Base-by-base conservation (phyloP, 1,139 yeast species). In the Lodderomyces beijingensis region DNA sequence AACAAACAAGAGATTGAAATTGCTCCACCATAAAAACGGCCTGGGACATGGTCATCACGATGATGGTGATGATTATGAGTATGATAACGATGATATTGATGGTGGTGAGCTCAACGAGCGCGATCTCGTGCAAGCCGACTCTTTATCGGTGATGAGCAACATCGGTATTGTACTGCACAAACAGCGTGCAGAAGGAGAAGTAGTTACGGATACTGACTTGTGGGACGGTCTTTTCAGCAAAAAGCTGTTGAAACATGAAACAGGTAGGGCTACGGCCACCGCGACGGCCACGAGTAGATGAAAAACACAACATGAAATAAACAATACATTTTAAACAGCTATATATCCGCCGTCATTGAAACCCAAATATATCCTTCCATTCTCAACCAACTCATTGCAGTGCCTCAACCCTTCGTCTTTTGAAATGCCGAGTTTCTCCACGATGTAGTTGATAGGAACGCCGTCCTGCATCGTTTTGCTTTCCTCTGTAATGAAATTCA, bases 401-500 rank as follows among this genome's bases (percentile, higher is more conserved):
- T 67, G 63, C 19, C 61, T 55, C 38, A 62, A 57, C 10, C 72
- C 80, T 26, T 65, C 73, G 17, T 66, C 74, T 33, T 63, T 66
- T 20, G 70, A 47, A n/a, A 80, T 44, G 28, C 62, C 64, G 45
- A 81, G 59, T 24, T 69, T 65, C 48, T 78, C 83, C 13, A 78
- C 67, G 39, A 83, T 73, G 38, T 74, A 65, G 37, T 70, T 73
- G 13, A 77, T 61, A 14, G 86, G 87, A 7, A 82, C 87, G 43
- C 91, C 91, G 49, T 81, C 88, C 9, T 76, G 66, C 78, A 81
- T 80, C 11, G 75, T 60, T 30, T 70, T 66, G 26, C 77, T 65
- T 44, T 75, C 57, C 37, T 69, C 69, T 43, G 64, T 60, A 51
- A 80, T 60, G 28, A 74, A 64, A n/a, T 65, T 65, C 36, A 66